These are phyloP conservation scores for Blastobotrys proliferans DNA, from an alignment of 1,139 yeast genomes.

Conservation along the genomic window DNA sequence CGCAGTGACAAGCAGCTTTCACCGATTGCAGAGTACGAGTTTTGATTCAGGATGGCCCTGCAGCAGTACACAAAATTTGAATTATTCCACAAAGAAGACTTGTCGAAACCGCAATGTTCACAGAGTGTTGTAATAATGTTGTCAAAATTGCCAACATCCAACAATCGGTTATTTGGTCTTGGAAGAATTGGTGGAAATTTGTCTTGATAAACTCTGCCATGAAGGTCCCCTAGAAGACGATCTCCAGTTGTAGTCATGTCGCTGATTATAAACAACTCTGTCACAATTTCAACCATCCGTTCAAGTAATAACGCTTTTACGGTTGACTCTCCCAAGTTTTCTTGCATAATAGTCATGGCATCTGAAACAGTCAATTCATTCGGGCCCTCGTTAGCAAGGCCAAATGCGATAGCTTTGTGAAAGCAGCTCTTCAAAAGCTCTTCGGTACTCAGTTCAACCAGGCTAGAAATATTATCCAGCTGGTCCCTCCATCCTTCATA, in stretches of 20 bases:
- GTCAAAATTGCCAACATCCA: background rate
- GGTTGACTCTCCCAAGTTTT: background rate
- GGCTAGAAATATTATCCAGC: conserved; percentile 10
- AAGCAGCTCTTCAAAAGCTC: conserved; percentile 9
- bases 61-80: conserved; percentile 2
- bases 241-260: background rate
- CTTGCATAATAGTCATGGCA: background rate
- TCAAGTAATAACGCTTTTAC: background rate
- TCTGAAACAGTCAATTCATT: background rate
- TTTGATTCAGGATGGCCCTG: conserved; percentile 8
- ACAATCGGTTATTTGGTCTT: conserved; percentile 1
- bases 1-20: conserved; percentile 13
- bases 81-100: background rate
- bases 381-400: conserved; percentile 6
- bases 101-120: background rate
- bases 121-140: background rate
- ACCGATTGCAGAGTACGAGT: background rate
- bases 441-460: conserved; percentile 8
- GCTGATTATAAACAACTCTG: conserved; percentile 12
- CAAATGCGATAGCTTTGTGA: conserved; percentile 16
- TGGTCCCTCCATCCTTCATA: conserved; percentile 6
- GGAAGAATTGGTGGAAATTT: conserved; percentile 1
- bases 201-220: background rate
- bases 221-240: background rate
- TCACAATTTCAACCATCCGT: conserved; percentile 5